Evolutionary conservation across 176 grass and related monocot genomes (phyloP), one percentile per base, ranked within the genome.

Genomic region (Aegilops longissima): DNA sequence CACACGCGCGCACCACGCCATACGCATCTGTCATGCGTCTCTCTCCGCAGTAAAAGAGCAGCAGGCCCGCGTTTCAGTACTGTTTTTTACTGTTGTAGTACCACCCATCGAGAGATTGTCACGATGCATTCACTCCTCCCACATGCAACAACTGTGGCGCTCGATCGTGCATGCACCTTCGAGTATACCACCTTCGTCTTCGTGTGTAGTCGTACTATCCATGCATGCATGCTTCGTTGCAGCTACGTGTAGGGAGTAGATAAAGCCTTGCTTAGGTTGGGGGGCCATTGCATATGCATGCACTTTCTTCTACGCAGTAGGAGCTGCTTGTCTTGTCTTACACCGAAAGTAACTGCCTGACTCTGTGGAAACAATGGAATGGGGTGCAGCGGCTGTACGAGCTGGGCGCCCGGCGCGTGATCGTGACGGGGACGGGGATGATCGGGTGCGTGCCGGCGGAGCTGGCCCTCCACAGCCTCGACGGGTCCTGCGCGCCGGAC

Each of bases 371-470:
- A 8, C 7, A 9, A 42, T 11, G 40, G 40, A 2, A 12, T 38
- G 23, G 16, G 1, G 5, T 86, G 85, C 86, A 98, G 97, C 88
- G 90, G 64, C 78, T 98, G 77, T 80, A 94, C 82, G 94, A 93
- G 73, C 84, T 93, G 45, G 97, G 94, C 1, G 90, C 86, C 8
- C 90, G 90, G 3, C 92, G 88, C 23, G 85, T 98, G 39, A 58
- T 98, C 31, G 97, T 98, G n/a, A 98, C 97, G 24, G 97, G 97
- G n/a, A 98, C 97, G 5, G 97, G 96, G 39, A 91, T 95, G 64
- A 86, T 96, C 76, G 97, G 97, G 31, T 98, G 97, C 76, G 94
- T 92, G 27, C 97, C 97, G 51, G 90, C 94, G 47, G 97, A 94
- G 92, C 90, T 98, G 10, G 94, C 97, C 31, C 42, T 91, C 30